Base-by-base conservation (phyloP, 2,329 filamentous ascomycete genomes). In the Didymellaceae sp. region DNA sequence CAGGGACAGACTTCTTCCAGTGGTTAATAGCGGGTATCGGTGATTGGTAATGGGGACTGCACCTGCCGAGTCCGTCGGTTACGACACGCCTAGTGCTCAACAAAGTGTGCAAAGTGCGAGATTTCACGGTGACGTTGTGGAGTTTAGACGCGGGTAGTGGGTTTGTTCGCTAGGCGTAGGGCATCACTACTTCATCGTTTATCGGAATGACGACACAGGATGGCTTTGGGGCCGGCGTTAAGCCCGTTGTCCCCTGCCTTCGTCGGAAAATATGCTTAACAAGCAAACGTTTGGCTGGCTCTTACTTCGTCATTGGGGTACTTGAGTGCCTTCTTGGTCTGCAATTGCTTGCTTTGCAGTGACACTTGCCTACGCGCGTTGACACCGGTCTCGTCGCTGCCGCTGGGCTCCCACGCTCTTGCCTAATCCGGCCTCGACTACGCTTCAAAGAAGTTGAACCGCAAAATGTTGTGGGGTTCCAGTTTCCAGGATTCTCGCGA, bases 381-480 rank as follows among this genome's bases (percentile, higher is more conserved):
- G n/a, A 13, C 17, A 13, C 10, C 24, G 5, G 22, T 14, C 18
- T 24, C 16, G 8, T 28, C 21, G 11, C 25, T 16, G 30, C 34
- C 34, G 24, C 24, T 28, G 10, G 22, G 33, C n/a, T n/a, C n/a
- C n/a, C n/a, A n/a, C 16, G 43, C 38, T 47, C 33, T 32, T 48
- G 34, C 40, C 24, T 24, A 26, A 25, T 21, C 14, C 16, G 16
- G 18, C 11, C 14, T 37, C 30, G 8, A 28, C 32, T 22, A 17
- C 31, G 9, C 47, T 8, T 9, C 18, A 18, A 8, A n/a, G 10
- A 11, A 26, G 8, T 41, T 26, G 14, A 31, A 26, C 13, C 26
- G 17, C 21, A 35, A 38, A 31, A 67, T 58, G 46, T 61, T 66
- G 61, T 66, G 63, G 55, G 55, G 65, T 21, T 54, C 55, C 17